phyloP scores from a whole-genome alignment of 805 yeast genomes.

The Clavispora carvajalis region DNA sequence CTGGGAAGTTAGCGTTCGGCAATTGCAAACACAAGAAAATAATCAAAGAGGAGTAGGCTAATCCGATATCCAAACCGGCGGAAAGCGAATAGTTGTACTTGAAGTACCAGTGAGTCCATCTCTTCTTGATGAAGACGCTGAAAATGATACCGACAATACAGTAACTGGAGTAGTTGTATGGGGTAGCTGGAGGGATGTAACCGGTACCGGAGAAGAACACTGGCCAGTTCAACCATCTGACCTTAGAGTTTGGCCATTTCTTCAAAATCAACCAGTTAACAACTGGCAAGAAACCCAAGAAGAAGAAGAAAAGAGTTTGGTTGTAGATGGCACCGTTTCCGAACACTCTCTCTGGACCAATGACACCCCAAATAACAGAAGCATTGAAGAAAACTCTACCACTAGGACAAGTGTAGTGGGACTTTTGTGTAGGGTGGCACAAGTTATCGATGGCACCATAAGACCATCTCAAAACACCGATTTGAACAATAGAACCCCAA shows the following conservation, averaged over 20 bases:
- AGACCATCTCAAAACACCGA: slow-evolving; percentile 39
- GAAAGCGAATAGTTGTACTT: slow-evolving; percentile 42
- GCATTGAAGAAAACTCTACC: slow-evolving; percentile 40
- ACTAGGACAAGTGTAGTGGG: slow-evolving; percentile 36
- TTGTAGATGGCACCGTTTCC: slow-evolving; percentile 14
- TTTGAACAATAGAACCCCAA: slow-evolving; percentile 36
- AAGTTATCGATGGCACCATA: slow-evolving; percentile 32
- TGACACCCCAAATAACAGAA: slow-evolving; percentile 40
- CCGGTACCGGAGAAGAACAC: slow-evolving; percentile 47
- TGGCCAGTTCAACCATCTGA: slow-evolving; percentile 31
- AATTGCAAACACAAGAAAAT: slow-evolving; percentile 31
- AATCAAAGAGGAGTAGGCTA: slow-evolving; percentile 36
- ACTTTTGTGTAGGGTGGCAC: slow-evolving; percentile 25
- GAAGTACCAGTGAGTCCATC: slow-evolving; percentile 40
- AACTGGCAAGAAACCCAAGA: slow-evolving; percentile 34
- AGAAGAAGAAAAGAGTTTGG: slow-evolving; percentile 29
- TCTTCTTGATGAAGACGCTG: slow-evolving; percentile 35
- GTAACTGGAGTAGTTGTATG: slow-evolving; percentile 58
- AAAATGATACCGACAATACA: slow-evolving; percentile 35
- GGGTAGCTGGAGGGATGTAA: slow-evolving; percentile 69
- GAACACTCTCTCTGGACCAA: slow-evolving; percentile 24
- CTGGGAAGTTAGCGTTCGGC: slow-evolving; percentile 20
- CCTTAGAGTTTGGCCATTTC: slow-evolving; percentile 37
- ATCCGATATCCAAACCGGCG: slow-evolving; percentile 42
- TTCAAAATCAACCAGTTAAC: slow-evolving; percentile 34